Base-by-base conservation (phyloP, 139 green algal species). In the Diplosphaera chodatii region DNA sequence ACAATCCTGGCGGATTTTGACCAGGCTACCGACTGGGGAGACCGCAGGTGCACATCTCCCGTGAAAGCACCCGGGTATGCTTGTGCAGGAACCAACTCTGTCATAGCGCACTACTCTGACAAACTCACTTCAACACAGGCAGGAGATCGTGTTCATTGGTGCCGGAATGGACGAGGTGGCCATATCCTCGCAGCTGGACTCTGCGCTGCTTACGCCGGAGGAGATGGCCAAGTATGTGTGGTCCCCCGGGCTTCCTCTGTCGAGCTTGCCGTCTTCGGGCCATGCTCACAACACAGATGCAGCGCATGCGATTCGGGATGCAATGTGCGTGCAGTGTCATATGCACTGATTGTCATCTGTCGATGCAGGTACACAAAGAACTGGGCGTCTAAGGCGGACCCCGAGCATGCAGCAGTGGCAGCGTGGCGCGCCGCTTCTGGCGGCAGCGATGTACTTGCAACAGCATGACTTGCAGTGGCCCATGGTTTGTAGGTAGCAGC, bases 61-160 rank as follows among this genome's bases (percentile, higher is more conserved):
- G n/a, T n/a, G n/a, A n/a, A n/a, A n/a, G n/a, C n/a, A n/a, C n/a
- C n/a, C n/a, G n/a, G n/a, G n/a, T n/a, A n/a, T n/a, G n/a, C n/a
- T n/a, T n/a, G n/a, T n/a, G n/a, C n/a, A n/a, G n/a, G n/a, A n/a
- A n/a, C n/a, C n/a, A n/a, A n/a, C n/a, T n/a, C n/a, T n/a, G n/a
- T n/a, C n/a, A n/a, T n/a, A n/a, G n/a, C n/a, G n/a, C n/a, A n/a
- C n/a, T n/a, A n/a, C n/a, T n/a, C n/a, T n/a, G n/a, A n/a, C n/a
- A n/a, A n/a, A n/a, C n/a, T n/a, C 37, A 48, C 37, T 48, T 48
- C 25, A 3, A 59, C 18, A 18, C 48, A 69, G 37, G 20, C 92
- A 97, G 78, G 92, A 97, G 83, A 93, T 97, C 71, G 92, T 97
- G 25, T 97, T 97, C 84, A 97, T 97, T 66, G 92, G 88, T 10